Percentiles rank a stretch among this genome's conserved stretches.
Evolutionary conservation across 2,329 filamentous ascomycete genomes (phyloP).

Genomic region (Diplocarpon mali): DNA sequence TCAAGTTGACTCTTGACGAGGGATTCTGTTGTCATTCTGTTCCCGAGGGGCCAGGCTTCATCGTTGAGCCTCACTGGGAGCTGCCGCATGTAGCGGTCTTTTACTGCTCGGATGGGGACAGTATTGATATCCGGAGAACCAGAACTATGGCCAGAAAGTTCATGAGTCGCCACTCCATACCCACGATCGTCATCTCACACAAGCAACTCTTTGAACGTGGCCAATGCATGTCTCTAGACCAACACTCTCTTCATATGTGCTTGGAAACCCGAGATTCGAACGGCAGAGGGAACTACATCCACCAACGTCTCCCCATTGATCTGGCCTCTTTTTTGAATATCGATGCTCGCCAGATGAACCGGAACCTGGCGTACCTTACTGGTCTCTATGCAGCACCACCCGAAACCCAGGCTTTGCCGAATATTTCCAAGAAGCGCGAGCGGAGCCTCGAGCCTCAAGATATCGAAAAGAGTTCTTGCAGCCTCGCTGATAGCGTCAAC

Average conservation of each 20-base stretch:
- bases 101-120: constrained; percentile 36
- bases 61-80: constrained; percentile 34
- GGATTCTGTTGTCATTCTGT: constrained; percentile 29
- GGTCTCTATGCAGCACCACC: constrained; percentile 23
- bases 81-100: constrained; percentile 40
- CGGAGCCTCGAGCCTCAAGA: constrained; percentile 7
- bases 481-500: constrained; percentile 12
- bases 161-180: constrained; percentile 36
- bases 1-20: constrained; percentile 30
- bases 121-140: constrained; percentile 29
- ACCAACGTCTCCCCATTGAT: constrained; percentile 37
- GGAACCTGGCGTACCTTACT: constrained; percentile 40
- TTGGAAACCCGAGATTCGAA: constrained; percentile 33
- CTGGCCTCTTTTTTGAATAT: constrained; percentile 38
- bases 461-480: constrained; percentile 17
- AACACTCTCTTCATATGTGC: constrained; percentile 36
- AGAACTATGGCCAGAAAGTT: constrained; percentile 35
- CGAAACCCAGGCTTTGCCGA: constrained; percentile 1
- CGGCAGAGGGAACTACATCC: constrained; percentile 27
- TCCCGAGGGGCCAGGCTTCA: constrained; percentile 27
- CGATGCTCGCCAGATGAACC: constrained; percentile 42
- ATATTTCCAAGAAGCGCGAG: constrained; percentile 7
- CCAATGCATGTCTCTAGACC: constrained; percentile 29
- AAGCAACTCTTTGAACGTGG: constrained; percentile 30
- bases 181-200: constrained; percentile 39